Evolutionary conservation across 1,284 basidiomycete genomes (phyloP).

Genomic region (Coriolopsis trogii): DNA sequence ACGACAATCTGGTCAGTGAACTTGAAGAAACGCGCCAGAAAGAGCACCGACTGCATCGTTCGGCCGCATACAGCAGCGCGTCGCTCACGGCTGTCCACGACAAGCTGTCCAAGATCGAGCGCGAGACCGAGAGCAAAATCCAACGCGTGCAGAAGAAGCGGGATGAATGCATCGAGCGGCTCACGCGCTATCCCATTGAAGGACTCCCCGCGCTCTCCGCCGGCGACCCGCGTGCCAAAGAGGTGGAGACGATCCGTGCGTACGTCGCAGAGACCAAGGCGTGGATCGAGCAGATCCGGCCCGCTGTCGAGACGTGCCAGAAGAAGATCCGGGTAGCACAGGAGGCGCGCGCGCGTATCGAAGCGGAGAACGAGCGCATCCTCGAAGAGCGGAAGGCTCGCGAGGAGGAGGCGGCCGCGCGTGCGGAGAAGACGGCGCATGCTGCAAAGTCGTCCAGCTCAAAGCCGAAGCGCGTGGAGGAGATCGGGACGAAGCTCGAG

Average conservation of each 20-base stretch:
- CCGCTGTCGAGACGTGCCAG: constrained; percentile 1
- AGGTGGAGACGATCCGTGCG: constrained; percentile 1
- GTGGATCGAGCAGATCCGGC: constrained; percentile 10
- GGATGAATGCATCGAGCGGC: constrained; percentile 9
- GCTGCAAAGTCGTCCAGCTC: constrained; percentile 1
- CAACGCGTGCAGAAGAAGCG: constrained; percentile 5
- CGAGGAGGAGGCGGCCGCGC: constrained; percentile 7
- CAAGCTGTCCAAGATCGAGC: constrained; percentile 7
- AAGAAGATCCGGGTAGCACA: not conserved
- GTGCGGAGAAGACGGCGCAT: not conserved
- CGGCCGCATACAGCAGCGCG: constrained; percentile 7
- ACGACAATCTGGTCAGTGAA: constrained; percentile 2
- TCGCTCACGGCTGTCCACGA: constrained; percentile 13
- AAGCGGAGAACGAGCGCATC: constrained; percentile 1
- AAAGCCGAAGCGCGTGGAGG: not conserved
- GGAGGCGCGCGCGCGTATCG: not conserved
- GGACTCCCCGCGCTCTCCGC: constrained; percentile 6
- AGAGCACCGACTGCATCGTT: constrained; percentile 11
- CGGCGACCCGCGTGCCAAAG: not conserved
- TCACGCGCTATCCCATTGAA: constrained; percentile 4
- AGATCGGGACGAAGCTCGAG: not conserved
- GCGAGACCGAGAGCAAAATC: constrained; percentile 3
- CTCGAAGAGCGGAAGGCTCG: constrained; percentile 6
- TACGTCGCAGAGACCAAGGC: constrained; percentile 1
- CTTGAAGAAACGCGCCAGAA: constrained; percentile 8